Evolutionary conservation across 164 flowering plant genomes (phyloP).

Genomic region (Nymphaea colorata): DNA sequence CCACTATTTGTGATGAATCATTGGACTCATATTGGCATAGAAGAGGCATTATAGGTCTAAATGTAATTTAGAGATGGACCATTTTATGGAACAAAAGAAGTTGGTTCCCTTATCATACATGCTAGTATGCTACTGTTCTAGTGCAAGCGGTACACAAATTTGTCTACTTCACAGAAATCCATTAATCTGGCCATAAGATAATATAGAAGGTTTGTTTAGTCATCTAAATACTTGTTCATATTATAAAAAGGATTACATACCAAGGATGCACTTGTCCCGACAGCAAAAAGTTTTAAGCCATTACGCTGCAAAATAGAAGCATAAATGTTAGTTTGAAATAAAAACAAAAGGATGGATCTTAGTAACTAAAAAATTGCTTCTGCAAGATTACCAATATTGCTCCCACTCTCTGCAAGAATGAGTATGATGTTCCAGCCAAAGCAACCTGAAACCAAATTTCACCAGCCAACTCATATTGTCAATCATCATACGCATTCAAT

Average conservation of each 20-base stretch:
- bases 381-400: constrained; percentile 59
- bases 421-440: constrained; percentile 67
- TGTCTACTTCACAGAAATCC: no score
- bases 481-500: no score
- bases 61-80: no score
- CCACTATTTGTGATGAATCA: no score
- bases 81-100: no score
- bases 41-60: no score
- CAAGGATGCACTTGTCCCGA: constrained; percentile 88
- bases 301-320: constrained; percentile 53
- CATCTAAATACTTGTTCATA: background rate
- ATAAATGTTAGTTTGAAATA: background rate
- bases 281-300: constrained; percentile 90
- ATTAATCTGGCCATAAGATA: no score
- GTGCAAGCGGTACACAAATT: no score
- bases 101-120: no score
- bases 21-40: no score
- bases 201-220: no score
- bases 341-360: background rate
- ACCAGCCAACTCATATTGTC: background rate
- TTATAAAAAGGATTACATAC: constrained; percentile 21
- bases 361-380: background rate
- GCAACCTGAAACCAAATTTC: constrained; percentile 50
- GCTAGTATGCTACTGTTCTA: no score
- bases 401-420: constrained; percentile 76